Evolutionary conservation across 2,329 filamentous ascomycete genomes (phyloP), one percentile per base, ranked within the genome.

Genomic region (Colletotrichum musae): DNA sequence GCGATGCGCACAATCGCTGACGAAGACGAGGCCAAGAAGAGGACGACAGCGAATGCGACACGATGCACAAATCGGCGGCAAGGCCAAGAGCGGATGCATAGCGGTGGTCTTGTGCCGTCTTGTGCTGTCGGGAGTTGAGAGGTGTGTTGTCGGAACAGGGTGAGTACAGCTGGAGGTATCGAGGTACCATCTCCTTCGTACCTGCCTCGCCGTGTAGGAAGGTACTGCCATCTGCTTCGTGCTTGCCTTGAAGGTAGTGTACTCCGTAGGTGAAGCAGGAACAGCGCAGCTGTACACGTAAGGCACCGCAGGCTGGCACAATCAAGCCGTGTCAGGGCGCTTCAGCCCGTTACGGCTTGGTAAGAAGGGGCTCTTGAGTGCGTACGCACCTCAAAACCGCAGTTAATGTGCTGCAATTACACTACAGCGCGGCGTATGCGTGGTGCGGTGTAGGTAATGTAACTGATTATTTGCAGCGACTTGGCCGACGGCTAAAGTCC

Each of bases 11-110:
- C 9, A 28, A 43, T 26, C 26, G 45, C 45, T 63, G 32, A 26
- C 47, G 6, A 53, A 53, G 28, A 58, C 53, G 13, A 62, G 62
- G 59, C 52, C 65, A 59, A 54, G 54, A 59, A 16, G 13, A 10
- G 16, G 54, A 43, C 47, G 48, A 53, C 45, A 28, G 43, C 36
- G 60, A n/a, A 54, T 68, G 28, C 54, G 53, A 68, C 21, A 36
- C 9, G 32, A 36, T 58, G 39, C 60, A 56, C 53, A 68, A 64
- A 7, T 41, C 2, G 12, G 43, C 28, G 13, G 26, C 10, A 28
- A 4, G 24, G 58, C 52, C 12, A 57, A 28, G 58, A 58, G n/a
- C 6, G 28, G 16, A 28, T 59, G 21, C 57, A 36, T 21, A 48
- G 41, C 32, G 7, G 26, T 16, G 32, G 18, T 12, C 15, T 10